A percentile compares a stretch with the other conserved stretches of the same genome.
phyloP scores from a whole-genome alignment of 495 filamentous ascomycete genomes.

The Cryomyces antarcticus region DNA sequence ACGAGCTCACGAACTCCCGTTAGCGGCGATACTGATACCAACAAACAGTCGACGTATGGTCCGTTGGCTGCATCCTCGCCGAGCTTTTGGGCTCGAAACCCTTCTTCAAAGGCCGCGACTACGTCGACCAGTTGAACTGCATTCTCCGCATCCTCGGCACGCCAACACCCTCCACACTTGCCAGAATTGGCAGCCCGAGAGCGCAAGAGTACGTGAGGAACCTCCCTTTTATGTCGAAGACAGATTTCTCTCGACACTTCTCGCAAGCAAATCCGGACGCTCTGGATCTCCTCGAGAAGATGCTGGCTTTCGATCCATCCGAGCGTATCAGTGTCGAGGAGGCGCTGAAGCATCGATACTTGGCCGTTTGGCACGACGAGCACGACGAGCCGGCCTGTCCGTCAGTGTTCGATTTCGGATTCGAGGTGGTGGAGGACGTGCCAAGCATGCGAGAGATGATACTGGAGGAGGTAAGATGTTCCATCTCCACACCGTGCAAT shows the following conservation, averaged over 20 bases:
- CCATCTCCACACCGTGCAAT: too few relatives aligned
- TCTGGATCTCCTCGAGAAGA: conserved; percentile 79
- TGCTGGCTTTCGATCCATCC: conserved; percentile 93
- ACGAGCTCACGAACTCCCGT: not conserved
- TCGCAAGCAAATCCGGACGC: conserved; percentile 90
- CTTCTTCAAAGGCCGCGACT: conserved; percentile 98
- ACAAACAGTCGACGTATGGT: conserved; percentile 85
- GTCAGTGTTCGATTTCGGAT: conserved; percentile 90
- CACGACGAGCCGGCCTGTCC: conserved; percentile 88
- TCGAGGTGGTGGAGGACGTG: conserved; percentile 87
- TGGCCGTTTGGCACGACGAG: conserved; percentile 95
- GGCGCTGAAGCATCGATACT: conserved; percentile 86
- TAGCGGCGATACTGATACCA: not conserved
- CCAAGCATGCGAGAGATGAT: conserved; percentile 94
- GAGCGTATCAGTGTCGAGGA: conserved; percentile 80
- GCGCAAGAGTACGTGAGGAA: conserved; percentile 98
- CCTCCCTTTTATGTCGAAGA: conserved; percentile 87
- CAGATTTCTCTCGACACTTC: conserved; percentile 73
- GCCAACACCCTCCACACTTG: conserved; percentile 84
- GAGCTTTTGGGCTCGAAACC: conserved; percentile 90
- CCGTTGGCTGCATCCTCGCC: conserved; percentile 91
- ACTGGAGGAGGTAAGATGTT: conserved; percentile 44
- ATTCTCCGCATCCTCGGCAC: conserved; percentile 96
- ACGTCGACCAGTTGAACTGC: conserved; percentile 97
- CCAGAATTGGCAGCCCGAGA: conserved; percentile 82